Conservation (phyloP, 169 alveolate genomes). For the Plasmodium sp. region DNA sequence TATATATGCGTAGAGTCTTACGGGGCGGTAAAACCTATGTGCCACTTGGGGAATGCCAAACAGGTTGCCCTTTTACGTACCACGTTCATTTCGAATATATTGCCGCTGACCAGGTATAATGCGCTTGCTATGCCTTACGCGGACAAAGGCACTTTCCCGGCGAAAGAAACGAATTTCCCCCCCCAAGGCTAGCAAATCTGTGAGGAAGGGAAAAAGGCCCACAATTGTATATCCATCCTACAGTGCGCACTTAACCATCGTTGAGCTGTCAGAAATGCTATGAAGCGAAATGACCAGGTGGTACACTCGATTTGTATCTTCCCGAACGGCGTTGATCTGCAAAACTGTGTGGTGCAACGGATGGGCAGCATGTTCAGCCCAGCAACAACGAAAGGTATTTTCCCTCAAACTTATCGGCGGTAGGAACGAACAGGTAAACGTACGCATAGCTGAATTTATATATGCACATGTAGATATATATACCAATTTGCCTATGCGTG, state of each 20-base stretch:
- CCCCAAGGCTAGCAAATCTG: neutral
- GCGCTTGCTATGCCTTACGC: neutral
- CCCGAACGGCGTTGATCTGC: neutral
- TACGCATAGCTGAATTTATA: constrained; percentile 1
- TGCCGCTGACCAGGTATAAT: neutral
- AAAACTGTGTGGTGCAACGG: neutral
- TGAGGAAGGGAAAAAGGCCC: neutral
- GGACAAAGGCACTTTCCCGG: neutral
- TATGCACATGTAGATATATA: constrained; percentile 1
- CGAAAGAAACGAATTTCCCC: neutral
- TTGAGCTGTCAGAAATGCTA: neutral
- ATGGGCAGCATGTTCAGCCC: neutral
- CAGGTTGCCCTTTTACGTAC: neutral
- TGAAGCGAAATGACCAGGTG: neutral
- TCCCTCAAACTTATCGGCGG: neutral
- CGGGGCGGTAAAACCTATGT: neutral
- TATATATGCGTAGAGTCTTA: neutral
- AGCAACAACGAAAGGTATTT: neutral
- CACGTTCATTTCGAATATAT: neutral
- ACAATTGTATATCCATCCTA: neutral
- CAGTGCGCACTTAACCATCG: neutral
- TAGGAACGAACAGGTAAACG: neutral
- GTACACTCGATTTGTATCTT: neutral
- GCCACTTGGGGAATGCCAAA: neutral
- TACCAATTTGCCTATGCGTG: neutral